phyloP scores from a whole-genome alignment of 208 protist genomes.

The Trypanosomatidae sp. region DNA sequence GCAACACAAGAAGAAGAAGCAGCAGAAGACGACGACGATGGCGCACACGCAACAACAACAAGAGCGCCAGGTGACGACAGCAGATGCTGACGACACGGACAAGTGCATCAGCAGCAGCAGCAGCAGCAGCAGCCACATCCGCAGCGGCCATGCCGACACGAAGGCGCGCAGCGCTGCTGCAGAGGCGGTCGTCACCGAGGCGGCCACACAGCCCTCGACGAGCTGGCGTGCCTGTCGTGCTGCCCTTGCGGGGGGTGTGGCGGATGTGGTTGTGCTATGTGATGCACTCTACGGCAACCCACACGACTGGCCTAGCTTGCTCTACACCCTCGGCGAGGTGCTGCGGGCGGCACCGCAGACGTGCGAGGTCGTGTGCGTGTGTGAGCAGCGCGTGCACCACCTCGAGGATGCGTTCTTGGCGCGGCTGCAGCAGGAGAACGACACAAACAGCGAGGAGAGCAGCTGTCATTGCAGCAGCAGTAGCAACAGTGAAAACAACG shows the following conservation, averaged over 20 bases:
- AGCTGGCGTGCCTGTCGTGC: not conserved
- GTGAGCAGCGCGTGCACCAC: conserved; percentile 78
- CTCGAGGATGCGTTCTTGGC: conserved; percentile 64
- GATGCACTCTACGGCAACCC: conserved; percentile 86
- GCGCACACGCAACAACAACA: not conserved
- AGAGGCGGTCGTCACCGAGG: too few species aligned
- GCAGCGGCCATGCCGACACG: too few species aligned
- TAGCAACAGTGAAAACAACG: not conserved
- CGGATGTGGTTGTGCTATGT: conserved; percentile 63
- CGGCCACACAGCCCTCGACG: too few species aligned
- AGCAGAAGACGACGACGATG: not conserved
- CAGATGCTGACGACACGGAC: not conserved
- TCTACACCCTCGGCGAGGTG: conserved; percentile 76
- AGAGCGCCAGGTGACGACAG: not conserved
- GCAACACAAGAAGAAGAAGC: conserved; percentile 12
- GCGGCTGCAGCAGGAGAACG: conserved; percentile 48
- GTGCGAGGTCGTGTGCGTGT: conserved; percentile 75
- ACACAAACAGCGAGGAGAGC: not conserved
- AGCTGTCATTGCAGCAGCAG: not conserved
- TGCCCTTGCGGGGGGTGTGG: not conserved
- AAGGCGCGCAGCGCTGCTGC: too few species aligned
- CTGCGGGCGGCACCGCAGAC: conserved; percentile 5
- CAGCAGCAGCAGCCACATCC: too few species aligned
- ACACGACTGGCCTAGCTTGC: conserved; percentile 61
- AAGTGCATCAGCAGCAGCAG: not conserved